Conservation (phyloP, 2,329 filamentous ascomycete species). For the Botrytis porri region DNA sequence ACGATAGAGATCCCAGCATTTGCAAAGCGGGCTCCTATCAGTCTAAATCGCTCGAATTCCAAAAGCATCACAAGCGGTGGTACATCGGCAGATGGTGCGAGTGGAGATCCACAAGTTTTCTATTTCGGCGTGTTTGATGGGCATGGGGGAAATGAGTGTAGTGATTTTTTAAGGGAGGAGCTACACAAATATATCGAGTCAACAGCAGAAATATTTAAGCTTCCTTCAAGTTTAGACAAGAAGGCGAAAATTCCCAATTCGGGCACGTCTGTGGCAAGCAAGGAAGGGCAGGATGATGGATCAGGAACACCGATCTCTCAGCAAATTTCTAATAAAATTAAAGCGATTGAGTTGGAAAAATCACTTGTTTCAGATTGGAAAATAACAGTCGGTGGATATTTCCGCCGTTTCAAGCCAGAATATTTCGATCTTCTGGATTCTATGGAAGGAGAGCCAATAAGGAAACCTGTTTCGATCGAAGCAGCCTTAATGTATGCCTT, state of each 20-base stretch:
- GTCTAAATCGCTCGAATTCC: slow-evolving; percentile 39
- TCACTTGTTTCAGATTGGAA: slow-evolving; percentile 75
- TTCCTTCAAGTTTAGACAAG: slow-evolving; percentile 69
- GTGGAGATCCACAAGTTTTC: slow-evolving; percentile 91
- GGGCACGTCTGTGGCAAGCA: slow-evolving; percentile 47
- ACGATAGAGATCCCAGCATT: slow-evolving; percentile 93
- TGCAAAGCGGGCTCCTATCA: slow-evolving; percentile 75
- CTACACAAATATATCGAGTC: slow-evolving; percentile 88
- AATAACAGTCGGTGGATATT: slow-evolving; percentile 87
- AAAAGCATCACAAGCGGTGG: slow-evolving; percentile 43
- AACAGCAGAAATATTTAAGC: slow-evolving; percentile 70
- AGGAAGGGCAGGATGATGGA: slow-evolving; percentile 49
- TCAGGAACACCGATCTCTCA: slow-evolving; percentile 42
- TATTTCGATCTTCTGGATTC: slow-evolving; percentile 56
- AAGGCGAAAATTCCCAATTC: slow-evolving; percentile 52
- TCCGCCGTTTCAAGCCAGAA: slow-evolving; percentile 80
- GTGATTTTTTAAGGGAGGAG: slow-evolving; percentile 77
- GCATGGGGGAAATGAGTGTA: slow-evolving; percentile 87
- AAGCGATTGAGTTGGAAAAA: slow-evolving; percentile 66
- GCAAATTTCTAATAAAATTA: slow-evolving; percentile 46
- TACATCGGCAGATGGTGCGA: slow-evolving; percentile 70
- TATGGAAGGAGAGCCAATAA: slow-evolving; percentile 33
- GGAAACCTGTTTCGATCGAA: slow-evolving; percentile 59
- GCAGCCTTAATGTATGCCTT: slow-evolving; percentile 89
- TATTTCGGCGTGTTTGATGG: slow-evolving; percentile 98